A percentile compares a stretch with the other conserved stretches of the same genome.
phyloP scores from a whole-genome alignment of 2,329 filamentous ascomycete genomes.

The Fusarium solani-melongenae region DNA sequence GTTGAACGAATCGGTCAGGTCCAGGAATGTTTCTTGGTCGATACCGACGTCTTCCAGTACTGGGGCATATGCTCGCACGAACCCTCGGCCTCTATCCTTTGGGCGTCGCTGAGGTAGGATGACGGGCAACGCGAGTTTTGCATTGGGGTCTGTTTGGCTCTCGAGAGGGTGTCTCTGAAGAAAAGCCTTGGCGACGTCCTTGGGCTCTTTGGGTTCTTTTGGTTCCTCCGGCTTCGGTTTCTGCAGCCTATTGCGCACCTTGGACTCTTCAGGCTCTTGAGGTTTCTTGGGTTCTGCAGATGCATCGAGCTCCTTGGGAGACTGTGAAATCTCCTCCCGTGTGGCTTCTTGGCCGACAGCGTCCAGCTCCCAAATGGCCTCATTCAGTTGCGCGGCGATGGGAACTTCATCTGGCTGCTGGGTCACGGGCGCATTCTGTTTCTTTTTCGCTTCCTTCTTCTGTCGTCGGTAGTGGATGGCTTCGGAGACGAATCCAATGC shows the following conservation, averaged over 20 bases:
- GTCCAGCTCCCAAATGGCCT: not conserved
- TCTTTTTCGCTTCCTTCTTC: not conserved
- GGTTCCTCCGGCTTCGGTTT: not conserved
- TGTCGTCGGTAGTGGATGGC: conserved; percentile 2
- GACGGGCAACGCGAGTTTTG: not conserved
- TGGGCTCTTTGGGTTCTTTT: not conserved
- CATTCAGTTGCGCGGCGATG: not conserved
- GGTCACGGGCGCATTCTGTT: not conserved
- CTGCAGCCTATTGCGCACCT: not conserved
- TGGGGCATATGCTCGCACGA: not conserved
- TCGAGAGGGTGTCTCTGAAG: not conserved
- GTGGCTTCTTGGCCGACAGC: not conserved
- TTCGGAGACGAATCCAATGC: conserved; percentile 11
- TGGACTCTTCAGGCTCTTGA: not conserved
- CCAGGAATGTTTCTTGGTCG: not conserved
- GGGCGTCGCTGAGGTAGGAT: not conserved
- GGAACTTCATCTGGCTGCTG: not conserved
- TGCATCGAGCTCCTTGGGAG: not conserved
- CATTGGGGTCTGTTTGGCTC: not conserved
- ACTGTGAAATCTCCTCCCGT: not conserved
- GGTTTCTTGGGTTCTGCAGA: not conserved
- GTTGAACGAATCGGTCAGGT: not conserved
- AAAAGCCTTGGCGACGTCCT: not conserved
- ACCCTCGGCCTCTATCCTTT: not conserved
- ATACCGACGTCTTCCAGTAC: not conserved